These are phyloP conservation scores for Pseudozyma sp. DNA, from an alignment of 1,284 basidiomycete species.

Conservation along the genomic window DNA sequence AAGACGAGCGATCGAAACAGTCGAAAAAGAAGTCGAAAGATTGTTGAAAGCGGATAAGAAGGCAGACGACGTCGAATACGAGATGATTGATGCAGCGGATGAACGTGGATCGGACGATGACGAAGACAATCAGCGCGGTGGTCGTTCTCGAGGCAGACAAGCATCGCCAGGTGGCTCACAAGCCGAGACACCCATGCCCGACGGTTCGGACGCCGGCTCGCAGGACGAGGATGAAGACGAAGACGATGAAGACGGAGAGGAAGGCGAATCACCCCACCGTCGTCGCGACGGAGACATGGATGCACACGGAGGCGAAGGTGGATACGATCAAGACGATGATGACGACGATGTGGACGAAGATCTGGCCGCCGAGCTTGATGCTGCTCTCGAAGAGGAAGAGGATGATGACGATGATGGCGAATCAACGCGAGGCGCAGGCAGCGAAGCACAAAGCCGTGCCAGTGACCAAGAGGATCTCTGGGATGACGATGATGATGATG, in stretches of 20 bases:
- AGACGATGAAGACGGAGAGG: constrained; percentile 22
- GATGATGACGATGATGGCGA: constrained; percentile 75
- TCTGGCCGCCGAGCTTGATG: constrained; percentile 72
- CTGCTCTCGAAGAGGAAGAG: constrained; percentile 69
- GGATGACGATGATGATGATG: constrained; percentile 65
- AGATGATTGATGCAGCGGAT: constrained; percentile 62
- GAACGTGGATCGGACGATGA: constrained; percentile 58
- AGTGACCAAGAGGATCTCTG: constrained; percentile 60
- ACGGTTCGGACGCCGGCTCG: constrained; percentile 31
- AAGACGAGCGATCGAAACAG: constrained; percentile 91
- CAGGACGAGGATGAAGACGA: constrained; percentile 47
- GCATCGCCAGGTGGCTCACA: constrained; percentile 46
- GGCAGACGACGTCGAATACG: constrained; percentile 76
- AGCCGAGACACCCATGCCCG: constrained; percentile 40
- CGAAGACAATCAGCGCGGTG: constrained; percentile 43
- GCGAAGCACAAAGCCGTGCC: constrained; percentile 55
- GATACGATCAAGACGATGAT: constrained; percentile 70
- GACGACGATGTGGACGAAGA: constrained; percentile 74
- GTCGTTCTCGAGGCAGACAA: constrained; percentile 45
- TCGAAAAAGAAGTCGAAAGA: constrained; percentile 95
- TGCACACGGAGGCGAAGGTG: constrained; percentile 70
- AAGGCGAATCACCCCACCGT: constrained; percentile 40
- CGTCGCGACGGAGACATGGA: constrained; percentile 43
- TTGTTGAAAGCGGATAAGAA: constrained; percentile 86
- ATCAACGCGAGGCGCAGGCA: constrained; percentile 64